These are phyloP conservation scores for Saccharomyces hybrid DNA, from an alignment of 1,139 yeast genomes.

Conservation along the genomic window DNA sequence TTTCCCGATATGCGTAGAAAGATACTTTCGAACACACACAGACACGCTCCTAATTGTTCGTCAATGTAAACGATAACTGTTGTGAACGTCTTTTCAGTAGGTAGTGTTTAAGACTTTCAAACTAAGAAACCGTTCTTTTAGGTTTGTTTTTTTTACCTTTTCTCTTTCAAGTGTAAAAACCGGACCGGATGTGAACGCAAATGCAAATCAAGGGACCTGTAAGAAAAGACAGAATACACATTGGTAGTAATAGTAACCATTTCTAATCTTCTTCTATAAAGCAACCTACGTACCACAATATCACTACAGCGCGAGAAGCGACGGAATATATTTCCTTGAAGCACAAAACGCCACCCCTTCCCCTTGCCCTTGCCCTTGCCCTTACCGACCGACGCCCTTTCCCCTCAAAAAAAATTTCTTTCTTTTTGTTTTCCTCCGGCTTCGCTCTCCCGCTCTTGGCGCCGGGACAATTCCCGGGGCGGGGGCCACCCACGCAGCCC, in stretches of 20 bases:
- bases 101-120: neutral
- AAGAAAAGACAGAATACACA: neutral
- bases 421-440: neutral
- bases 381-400: neutral
- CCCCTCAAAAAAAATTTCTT: neutral
- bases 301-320: neutral
- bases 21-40: neutral
- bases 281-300: neutral
- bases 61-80: neutral
- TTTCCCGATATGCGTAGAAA: constrained; percentile 1
- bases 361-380: neutral
- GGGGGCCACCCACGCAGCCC: neutral
- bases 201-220: neutral
- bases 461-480: neutral
- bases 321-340: neutral
- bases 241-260: neutral
- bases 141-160: neutral
- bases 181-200: neutral
- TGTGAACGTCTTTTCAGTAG: neutral
- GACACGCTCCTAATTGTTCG: neutral
- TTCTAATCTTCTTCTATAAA: neutral
- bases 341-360: constrained; percentile 1
- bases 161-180: neutral
- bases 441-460: neutral
- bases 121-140: neutral